Base-by-base conservation (phyloP, 768 basidiomycete species). In the Krasilnikovozyma curviuscula region DNA sequence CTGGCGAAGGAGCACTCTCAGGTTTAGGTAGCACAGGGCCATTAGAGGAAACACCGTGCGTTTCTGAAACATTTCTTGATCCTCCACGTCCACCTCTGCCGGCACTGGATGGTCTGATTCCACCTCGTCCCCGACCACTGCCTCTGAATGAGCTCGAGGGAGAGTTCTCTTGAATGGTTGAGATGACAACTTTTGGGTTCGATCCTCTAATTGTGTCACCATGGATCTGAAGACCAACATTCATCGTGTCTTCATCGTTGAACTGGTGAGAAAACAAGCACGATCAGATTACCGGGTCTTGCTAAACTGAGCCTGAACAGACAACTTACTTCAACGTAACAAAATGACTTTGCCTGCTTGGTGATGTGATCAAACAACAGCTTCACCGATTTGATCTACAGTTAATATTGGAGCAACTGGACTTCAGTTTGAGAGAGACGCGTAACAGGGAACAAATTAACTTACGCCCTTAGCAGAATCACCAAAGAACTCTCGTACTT, bases 401-500 rank as follows among this genome's bases (percentile, higher is more conserved):
- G 30, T 6, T 16, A 34, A 19, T 10, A 18, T 28, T 14, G 24
- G n/a, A 35, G 31, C 43, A 44, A 23, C 18, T 33, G 18, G 13
- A 10, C 4, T 2, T 30, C 24, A 12, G 6, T 3, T 21, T 33
- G 19, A 8, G 7, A 6, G 21, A 18, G 18, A 10, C 1, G 7
- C 16, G 19, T n/a, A 7, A 23, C 18, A 18, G 16, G 16, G 9
- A 38, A 18, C 44, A 31, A n/a, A 27, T 41, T 37, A 32, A 68
- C 77, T 55, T 57, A 83, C 80, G 46, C 78, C 79, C 29, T 65
- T 69, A 62, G 75, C 73, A 1, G 77, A 75, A 8, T 78, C 80
- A 8, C 71, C 74, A 59, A 81, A 88, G 66, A 83, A 84, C 16
- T 80, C 79, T 46, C 73, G 71, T 7, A 88, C 59, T 40, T 84